Evolutionary conservation across 2,329 filamentous ascomycete species (phyloP).

Genomic region (Cercospora brassicicola): DNA sequence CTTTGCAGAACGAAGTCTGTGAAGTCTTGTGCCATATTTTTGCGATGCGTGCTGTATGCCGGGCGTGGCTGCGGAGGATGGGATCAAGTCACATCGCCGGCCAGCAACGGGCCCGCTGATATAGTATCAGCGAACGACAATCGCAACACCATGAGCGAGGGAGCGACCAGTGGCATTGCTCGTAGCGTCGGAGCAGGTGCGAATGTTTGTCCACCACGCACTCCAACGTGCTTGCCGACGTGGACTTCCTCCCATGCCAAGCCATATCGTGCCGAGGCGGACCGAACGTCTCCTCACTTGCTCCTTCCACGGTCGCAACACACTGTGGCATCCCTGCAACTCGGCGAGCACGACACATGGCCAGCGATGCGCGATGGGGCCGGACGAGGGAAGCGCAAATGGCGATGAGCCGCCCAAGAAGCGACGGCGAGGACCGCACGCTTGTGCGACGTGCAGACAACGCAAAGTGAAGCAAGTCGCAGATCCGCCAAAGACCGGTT

Average conservation of each 20-base stretch:
- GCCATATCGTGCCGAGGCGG: slow-evolving; percentile 2
- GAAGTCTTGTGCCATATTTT: neutral
- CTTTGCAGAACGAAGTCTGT: neutral
- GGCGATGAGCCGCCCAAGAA: slow-evolving; percentile 16
- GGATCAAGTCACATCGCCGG: neutral
- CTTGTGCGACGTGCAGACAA: slow-evolving; percentile 14
- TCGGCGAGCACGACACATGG: neutral
- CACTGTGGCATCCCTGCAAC: neutral
- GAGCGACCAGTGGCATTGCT: neutral
- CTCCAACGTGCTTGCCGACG: neutral
- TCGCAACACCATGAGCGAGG: neutral
- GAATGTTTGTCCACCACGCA: neutral
- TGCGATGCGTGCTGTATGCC: neutral
- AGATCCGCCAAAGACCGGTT: neutral
- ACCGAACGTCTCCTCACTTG: neutral
- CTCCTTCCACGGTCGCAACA: neutral
- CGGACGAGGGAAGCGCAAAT: slow-evolving; percentile 5
- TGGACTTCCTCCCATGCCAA: neutral
- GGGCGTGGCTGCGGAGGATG: neutral
- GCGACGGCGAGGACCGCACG: slow-evolving; percentile 17
- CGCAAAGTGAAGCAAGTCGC: slow-evolving; percentile 15
- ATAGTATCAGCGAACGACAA: neutral
- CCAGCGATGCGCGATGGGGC: slow-evolving; percentile 1
- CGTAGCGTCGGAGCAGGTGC: neutral
- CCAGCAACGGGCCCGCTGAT: neutral